phyloP scores from a whole-genome alignment of 164 flowering plant species.

The Litsea cubeba region DNA sequence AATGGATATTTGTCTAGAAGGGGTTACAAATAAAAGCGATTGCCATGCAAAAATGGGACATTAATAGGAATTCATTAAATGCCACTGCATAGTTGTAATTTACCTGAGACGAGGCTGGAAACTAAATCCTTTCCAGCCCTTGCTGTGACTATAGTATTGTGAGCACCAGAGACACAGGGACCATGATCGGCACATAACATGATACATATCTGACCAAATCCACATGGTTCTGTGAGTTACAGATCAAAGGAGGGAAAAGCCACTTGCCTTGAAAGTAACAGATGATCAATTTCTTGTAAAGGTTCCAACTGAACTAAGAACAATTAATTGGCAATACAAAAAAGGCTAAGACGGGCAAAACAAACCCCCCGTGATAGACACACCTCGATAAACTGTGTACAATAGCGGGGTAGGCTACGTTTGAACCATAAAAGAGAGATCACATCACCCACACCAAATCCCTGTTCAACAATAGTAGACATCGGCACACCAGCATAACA shows the following conservation, averaged over 20 bases:
- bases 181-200: slow-evolving; percentile 99
- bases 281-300: background rate
- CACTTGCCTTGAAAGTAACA: background rate
- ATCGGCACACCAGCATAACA: slow-evolving; percentile 93
- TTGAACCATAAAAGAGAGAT: slow-evolving; percentile 96
- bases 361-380: background rate
- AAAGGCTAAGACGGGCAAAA: background rate
- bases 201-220: slow-evolving; percentile 70
- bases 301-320: background rate
- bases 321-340: background rate
- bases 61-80: background rate
- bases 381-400: slow-evolving; percentile 87
- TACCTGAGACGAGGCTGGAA: slow-evolving; percentile 96
- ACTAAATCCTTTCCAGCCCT: slow-evolving; percentile 98
- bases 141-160: slow-evolving; percentile 96
- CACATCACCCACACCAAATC: slow-evolving; percentile 91
- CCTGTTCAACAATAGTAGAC: slow-evolving; percentile 89
- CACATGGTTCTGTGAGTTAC: background rate
- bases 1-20: too few relatives aligned
- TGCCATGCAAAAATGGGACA: background rate
- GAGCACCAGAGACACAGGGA: slow-evolving; percentile 99
- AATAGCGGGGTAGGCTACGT: slow-evolving; percentile 93
- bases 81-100: background rate
- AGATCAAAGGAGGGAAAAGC: background rate
- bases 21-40: background rate